Percentiles rank a stretch among this genome's conserved stretches.
Conservation (phyloP, 176 grass and related monocot genomes). For the Hyparrhenia diplandra region DNA sequence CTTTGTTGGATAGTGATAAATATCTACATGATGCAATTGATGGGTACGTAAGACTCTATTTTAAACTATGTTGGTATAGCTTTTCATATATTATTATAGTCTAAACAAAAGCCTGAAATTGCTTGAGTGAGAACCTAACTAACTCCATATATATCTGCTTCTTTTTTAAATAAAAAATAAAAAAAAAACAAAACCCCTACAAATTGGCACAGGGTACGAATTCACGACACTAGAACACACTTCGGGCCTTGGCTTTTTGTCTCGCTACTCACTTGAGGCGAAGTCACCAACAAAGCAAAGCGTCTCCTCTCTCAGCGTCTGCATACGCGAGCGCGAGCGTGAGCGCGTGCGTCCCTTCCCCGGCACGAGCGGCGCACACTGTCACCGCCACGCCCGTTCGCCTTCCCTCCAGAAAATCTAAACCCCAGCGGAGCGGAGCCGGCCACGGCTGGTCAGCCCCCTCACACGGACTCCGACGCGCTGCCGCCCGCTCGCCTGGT, state of each 20-base stretch:
- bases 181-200: slow-evolving; percentile 17
- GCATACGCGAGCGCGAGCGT: neutral
- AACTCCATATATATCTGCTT: too few relatives aligned
- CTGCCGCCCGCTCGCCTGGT: neutral
- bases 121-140: too few relatives aligned
- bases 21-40: too few relatives aligned
- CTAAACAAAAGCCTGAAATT: too few relatives aligned
- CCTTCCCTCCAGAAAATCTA: slow-evolving; percentile 33
- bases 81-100: too few relatives aligned
- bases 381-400: neutral
- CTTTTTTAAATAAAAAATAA: too few relatives aligned
- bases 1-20: too few relatives aligned
- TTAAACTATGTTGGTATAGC: too few relatives aligned
- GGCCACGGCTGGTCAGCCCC: neutral
- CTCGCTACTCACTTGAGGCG: slow-evolving; percentile 1
- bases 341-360: slow-evolving; percentile 20
- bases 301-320: neutral
- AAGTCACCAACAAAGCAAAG: slow-evolving; percentile 27
- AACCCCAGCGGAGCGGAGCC: neutral
- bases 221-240: neutral
- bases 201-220: neutral
- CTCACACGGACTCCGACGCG: slow-evolving; percentile 8
- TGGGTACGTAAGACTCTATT: too few relatives aligned
- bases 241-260: neutral
- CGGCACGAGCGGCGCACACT: slow-evolving; percentile 23